Evolutionary conservation across 805 yeast genomes (phyloP).

Genomic region (Ogataea nonfermentans): DNA sequence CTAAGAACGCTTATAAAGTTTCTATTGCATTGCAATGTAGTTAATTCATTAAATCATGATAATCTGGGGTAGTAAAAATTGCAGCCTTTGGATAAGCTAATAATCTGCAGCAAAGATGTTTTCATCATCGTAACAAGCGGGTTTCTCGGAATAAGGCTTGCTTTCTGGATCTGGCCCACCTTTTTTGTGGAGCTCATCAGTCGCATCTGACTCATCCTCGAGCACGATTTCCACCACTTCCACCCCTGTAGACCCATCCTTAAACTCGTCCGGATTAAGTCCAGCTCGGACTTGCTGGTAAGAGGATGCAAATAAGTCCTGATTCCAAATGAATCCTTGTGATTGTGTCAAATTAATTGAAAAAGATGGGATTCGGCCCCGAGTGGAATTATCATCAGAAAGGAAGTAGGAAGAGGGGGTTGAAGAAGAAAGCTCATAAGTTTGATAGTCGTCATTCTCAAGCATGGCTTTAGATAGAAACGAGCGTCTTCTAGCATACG

Average conservation of each 20-base stretch:
- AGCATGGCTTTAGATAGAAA: constrained; percentile 59
- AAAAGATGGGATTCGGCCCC: constrained; percentile 32
- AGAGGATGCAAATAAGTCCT: constrained; percentile 70
- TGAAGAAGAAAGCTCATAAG: constrained; percentile 45
- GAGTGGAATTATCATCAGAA: constrained; percentile 9
- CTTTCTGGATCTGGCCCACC: background rate
- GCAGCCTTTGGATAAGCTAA: background rate
- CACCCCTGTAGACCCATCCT: constrained; percentile 20
- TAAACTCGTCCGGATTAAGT: constrained; percentile 24
- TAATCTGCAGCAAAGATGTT: constrained; percentile 19
- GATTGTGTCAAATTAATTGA: constrained; percentile 54
- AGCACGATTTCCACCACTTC: constrained; percentile 29
- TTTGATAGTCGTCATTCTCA: constrained; percentile 50
- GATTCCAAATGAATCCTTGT: constrained; percentile 77
- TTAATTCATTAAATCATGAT: background rate
- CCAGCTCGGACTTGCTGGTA: constrained; percentile 56
- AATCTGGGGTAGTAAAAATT: too few relatives aligned
- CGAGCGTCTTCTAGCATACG: constrained; percentile 54
- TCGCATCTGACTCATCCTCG: constrained; percentile 15
- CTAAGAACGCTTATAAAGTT: background rate
- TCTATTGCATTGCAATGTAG: constrained; percentile 2
- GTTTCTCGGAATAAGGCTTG: constrained; percentile 2
- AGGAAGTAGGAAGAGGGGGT: constrained; percentile 11
- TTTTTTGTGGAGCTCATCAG: constrained; percentile 3
- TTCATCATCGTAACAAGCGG: constrained; percentile 14